A percentile compares a stretch with the other conserved stretches of the same genome.
Conservation (phyloP, 768 basidiomycete genomes). For the Lactarius hatsudake region DNA sequence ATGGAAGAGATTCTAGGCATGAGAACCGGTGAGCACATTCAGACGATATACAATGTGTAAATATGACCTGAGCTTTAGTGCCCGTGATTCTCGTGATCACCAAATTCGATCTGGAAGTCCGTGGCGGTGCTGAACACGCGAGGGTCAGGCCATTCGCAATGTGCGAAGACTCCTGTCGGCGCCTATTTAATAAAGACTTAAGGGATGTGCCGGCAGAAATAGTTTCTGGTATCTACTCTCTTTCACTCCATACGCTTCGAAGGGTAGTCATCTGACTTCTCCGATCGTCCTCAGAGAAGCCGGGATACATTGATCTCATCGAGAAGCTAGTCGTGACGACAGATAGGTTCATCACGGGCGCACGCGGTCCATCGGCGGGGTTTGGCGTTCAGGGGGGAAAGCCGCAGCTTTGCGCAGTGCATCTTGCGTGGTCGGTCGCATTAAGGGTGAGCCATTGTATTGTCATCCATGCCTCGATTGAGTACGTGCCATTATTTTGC, state of each 20-base stretch:
- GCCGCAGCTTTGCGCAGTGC: background rate
- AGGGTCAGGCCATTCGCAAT: background rate
- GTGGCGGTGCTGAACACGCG: background rate
- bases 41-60: background rate
- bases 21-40: background rate
- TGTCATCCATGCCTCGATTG: constrained; percentile 6
- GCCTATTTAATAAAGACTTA: background rate
- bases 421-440: constrained; percentile 6
- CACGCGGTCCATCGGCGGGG: background rate
- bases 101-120: constrained; percentile 8
- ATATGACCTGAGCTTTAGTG: background rate
- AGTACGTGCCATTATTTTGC: background rate
- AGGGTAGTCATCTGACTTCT: background rate
- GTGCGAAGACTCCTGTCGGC: background rate
- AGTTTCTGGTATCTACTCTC: constrained; percentile 8
- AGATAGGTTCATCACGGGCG: background rate
- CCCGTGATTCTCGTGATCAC: constrained; percentile 8
- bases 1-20: constrained; percentile 1
- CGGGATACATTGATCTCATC: background rate
- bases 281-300: background rate
- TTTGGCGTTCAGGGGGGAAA: background rate
- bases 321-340: background rate
- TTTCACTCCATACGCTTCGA: background rate
- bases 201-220: constrained; percentile 4
- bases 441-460: background rate